phyloP scores from a whole-genome alignment of 352 stramenopile genomes.

The Phytopythium vexans region DNA sequence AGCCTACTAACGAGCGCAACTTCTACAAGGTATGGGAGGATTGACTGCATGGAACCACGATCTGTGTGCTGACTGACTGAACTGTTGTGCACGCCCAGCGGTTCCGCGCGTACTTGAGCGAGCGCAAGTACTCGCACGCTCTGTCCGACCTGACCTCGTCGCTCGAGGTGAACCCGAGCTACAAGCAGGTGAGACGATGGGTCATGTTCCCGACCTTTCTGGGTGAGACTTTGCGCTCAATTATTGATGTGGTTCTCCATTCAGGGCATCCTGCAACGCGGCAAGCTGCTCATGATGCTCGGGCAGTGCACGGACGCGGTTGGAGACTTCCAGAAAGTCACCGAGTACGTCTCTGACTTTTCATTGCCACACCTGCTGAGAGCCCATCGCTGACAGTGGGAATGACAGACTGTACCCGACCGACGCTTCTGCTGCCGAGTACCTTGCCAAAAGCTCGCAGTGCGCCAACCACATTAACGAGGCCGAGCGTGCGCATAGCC shows the following conservation, averaged over 20 bases:
- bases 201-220: background rate
- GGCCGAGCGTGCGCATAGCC: slow-evolving; percentile 59
- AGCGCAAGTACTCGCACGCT: slow-evolving; percentile 76
- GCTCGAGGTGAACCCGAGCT: slow-evolving; percentile 69
- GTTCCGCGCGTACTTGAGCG: slow-evolving; percentile 76
- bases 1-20: slow-evolving; percentile 76
- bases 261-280: slow-evolving; percentile 60
- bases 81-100: slow-evolving; percentile 15
- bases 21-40: slow-evolving; percentile 60
- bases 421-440: slow-evolving; percentile 42
- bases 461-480: slow-evolving; percentile 65
- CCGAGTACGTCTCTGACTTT: slow-evolving; percentile 31
- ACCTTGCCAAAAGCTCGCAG: slow-evolving; percentile 58
- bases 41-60: background rate
- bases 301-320: slow-evolving; percentile 59
- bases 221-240: background rate
- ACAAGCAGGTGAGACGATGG: slow-evolving; percentile 49
- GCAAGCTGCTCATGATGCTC: slow-evolving; percentile 79
- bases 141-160: slow-evolving; percentile 68
- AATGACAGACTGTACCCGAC: slow-evolving; percentile 46
- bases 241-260: background rate
- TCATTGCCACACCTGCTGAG: background rate
- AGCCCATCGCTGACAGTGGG: background rate
- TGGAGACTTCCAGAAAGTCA: slow-evolving; percentile 51
- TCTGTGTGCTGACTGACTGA: background rate